Percentiles rank a stretch among this genome's conserved stretches.
phyloP scores from a whole-genome alignment of 768 basidiomycete species.

The Neoboletus brunneissimus region DNA sequence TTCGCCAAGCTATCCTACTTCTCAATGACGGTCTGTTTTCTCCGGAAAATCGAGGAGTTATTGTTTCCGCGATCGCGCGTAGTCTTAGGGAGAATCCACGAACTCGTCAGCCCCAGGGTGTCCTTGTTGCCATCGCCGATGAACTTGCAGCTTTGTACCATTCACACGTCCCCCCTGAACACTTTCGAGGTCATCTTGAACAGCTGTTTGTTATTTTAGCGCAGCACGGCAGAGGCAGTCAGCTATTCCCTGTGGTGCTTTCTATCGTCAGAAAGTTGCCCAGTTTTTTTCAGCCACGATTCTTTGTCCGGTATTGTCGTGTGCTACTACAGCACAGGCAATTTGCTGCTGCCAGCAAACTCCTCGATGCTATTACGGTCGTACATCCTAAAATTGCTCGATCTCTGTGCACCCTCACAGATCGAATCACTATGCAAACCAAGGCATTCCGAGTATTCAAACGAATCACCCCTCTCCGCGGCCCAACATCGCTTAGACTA shows the following conservation, averaged over 20 bases:
- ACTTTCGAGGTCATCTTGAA: constrained; percentile 43
- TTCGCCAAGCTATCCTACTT: constrained; percentile 32
- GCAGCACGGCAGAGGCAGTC: constrained; percentile 36
- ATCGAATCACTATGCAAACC: constrained; percentile 6
- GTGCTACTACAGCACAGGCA: constrained; percentile 42
- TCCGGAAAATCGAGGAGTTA: constrained; percentile 31
- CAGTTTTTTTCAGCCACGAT: constrained; percentile 38
- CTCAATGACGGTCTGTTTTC: constrained; percentile 34
- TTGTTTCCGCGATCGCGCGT: constrained; percentile 40
- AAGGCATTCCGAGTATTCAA: constrained; percentile 9
- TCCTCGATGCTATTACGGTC: constrained; percentile 25
- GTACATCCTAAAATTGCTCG: constrained; percentile 12
- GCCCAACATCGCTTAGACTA: constrained; percentile 11
- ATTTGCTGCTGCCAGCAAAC: constrained; percentile 33
- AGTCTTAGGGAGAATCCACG: constrained; percentile 36
- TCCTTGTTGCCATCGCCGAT: constrained; percentile 36
- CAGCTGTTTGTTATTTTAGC: constrained; percentile 41
- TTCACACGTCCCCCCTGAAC: constrained; percentile 33
- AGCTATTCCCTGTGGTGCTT: constrained; percentile 40
- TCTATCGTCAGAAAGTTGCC: constrained; percentile 35
- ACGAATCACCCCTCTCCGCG: constrained; percentile 1
- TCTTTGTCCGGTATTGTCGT: constrained; percentile 38
- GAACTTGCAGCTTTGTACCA: constrained; percentile 38
- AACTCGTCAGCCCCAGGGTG: constrained; percentile 26
- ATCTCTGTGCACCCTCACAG: constrained; percentile 5